Base-by-base conservation (phyloP, 2,329 filamentous ascomycete genomes). In the Cadophora sp. region DNA sequence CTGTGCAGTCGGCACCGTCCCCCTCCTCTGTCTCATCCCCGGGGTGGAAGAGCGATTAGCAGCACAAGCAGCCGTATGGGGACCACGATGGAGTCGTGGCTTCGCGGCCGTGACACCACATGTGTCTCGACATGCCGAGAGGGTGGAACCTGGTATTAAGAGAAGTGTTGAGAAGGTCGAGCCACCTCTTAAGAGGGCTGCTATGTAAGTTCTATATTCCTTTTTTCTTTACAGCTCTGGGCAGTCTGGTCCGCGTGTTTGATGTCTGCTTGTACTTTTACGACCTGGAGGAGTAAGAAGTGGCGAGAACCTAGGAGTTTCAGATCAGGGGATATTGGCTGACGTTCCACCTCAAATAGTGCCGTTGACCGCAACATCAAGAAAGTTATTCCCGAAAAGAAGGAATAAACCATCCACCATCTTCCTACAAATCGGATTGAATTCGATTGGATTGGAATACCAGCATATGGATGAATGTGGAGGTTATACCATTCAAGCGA, bases 21-120 rank as follows among this genome's bases (percentile, higher is more conserved):
- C 71, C 18, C 70, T 73, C 61, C 66, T 72, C 65, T 71, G 72
- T 66, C 68, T 73, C 64, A 59, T 70, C 43, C 71, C 71, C 1
- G 71, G 71, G 30, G 60, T 60, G 36, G 68, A 72, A 65, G 71
- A 73, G 50, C 68, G 71, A 33, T 58, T 73, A 47, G 70, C 70
- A 27, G 65, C 64, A 3, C 70, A 72, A 50, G 70, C 71, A 24
- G 69, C 71, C 11, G 68, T 72, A 64, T 73, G 71, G 71, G 71
- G 71, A 16, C 71, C 71, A 36, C 43, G 70, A 59, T 73, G 71
- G 71, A 70, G 68, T 45, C 62, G 66, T 27, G 68, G 67, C 18
- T 70, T 73, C 36, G 53, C 71, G 18, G 39, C 66, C 1, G 33
- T 69, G 18, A 45, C 66, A 18, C 65, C 68, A 0, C 27, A 60